phyloP scores from a whole-genome alignment of 768 basidiomycete species.

The Panellus pusillus region DNA sequence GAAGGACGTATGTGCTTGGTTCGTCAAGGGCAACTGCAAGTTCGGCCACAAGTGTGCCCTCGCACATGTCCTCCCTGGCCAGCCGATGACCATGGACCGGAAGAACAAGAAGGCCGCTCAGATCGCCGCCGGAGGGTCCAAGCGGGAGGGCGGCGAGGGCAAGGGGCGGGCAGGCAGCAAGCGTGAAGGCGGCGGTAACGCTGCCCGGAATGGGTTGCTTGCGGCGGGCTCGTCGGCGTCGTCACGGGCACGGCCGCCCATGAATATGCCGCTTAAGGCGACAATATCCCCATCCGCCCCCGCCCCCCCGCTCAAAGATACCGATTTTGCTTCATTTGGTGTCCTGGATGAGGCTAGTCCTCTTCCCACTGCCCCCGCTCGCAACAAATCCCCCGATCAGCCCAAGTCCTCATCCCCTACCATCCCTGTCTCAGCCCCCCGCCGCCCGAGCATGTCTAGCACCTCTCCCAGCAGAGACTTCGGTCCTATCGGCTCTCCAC shows the following conservation, averaged over 20 bases:
- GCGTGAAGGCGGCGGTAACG: conserved; percentile 34
- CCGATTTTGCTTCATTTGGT: conserved; percentile 70
- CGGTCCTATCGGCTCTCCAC: conserved; percentile 84
- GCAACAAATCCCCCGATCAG: conserved; percentile 27
- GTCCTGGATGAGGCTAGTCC: conserved; percentile 60
- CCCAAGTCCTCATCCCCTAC: conserved; percentile 43
- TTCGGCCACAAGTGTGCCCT: conserved; percentile 83
- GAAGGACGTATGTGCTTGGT: conserved; percentile 87
- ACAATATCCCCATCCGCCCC: conserved; percentile 76
- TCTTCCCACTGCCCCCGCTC: conserved; percentile 46
- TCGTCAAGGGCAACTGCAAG: conserved; percentile 86
- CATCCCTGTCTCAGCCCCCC: conserved; percentile 59
- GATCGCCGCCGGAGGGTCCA: conserved; percentile 51
- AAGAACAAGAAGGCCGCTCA: conserved; percentile 97
- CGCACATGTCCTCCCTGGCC: conserved; percentile 91
- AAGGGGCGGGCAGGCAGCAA: conserved; percentile 34
- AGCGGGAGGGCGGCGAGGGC: conserved; percentile 31
- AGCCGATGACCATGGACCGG: conserved; percentile 92
- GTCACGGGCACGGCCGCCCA: conserved; percentile 62
- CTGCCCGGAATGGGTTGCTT: conserved; percentile 40
- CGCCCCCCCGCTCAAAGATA: conserved; percentile 74
- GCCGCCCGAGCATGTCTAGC: conserved; percentile 38
- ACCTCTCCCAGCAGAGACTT: conserved; percentile 53
- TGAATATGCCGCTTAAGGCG: conserved; percentile 69
- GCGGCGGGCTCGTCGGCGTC: conserved; percentile 68